These are phyloP conservation scores for Bothriochloa decipiens DNA, from an alignment of 176 grass and related monocot genomes.

Conservation along the genomic window DNA sequence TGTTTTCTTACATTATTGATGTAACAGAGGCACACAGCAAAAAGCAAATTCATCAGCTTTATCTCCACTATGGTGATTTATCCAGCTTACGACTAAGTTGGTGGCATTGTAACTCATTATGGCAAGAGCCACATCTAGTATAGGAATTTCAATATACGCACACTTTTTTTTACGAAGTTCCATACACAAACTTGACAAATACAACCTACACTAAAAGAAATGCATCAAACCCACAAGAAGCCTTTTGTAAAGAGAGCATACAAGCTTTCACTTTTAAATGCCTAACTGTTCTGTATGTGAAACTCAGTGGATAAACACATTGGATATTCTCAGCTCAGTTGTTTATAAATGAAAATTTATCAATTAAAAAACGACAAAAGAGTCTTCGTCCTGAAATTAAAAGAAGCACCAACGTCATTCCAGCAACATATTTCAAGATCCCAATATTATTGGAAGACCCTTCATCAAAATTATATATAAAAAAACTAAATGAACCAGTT, in stretches of 20 bases:
- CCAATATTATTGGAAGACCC: not conserved
- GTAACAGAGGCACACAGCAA: not conserved
- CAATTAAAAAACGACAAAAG: not conserved
- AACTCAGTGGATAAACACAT: not conserved
- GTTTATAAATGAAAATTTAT: not conserved
- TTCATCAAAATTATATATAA: not conserved
- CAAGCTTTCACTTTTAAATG: conserved; percentile 14
- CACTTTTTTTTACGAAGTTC: too few relatives aligned
- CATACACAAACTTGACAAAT: not conserved
- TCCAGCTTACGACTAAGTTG: not conserved
- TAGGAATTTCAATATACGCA: too few relatives aligned
- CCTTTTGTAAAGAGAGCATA: not conserved
- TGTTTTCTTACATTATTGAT: conserved; percentile 14
- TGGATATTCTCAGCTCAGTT: not conserved
- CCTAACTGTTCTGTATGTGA: not conserved
- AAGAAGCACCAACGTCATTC: conserved; percentile 2
- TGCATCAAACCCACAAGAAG: too few relatives aligned
- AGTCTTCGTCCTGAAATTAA: not conserved
- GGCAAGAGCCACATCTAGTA: not conserved
- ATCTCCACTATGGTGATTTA: not conserved
- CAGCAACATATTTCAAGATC: not conserved
- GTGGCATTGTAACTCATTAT: not conserved
- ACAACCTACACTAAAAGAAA: not conserved
- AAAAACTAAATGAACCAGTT: not conserved
- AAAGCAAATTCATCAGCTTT: not conserved